Conservation (phyloP, 345 rosid genomes). For the Brassica rapa region DNA sequence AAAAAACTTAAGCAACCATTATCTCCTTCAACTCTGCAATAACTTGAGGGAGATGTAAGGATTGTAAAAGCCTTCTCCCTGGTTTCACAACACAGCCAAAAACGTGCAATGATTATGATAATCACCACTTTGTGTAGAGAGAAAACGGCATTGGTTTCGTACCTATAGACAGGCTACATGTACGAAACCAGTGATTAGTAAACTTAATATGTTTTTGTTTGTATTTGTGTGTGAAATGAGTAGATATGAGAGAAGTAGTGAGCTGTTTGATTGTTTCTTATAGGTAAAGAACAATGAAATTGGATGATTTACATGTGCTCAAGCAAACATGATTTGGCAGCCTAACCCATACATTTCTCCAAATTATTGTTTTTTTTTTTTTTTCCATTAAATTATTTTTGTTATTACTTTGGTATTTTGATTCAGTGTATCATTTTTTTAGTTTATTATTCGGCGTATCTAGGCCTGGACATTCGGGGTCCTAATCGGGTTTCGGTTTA, state of each 20-base stretch:
- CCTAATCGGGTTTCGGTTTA: too few relatives aligned
- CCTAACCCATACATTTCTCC: slow-evolving; percentile 23
- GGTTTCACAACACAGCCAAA: not conserved
- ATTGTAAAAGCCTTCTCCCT: too few relatives aligned
- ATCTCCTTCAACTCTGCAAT: slow-evolving; percentile 30
- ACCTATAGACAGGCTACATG: too few relatives aligned
- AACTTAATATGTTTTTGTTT: not conserved
- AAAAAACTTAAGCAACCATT: too few relatives aligned
- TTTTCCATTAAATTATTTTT: not conserved
- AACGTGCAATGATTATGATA: not conserved
- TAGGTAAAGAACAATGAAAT: slow-evolving; percentile 28
- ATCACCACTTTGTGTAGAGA: not conserved
- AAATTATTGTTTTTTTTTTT: not conserved
- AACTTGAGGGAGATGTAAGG: not conserved
- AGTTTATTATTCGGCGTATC: not conserved
- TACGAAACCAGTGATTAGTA: not conserved
- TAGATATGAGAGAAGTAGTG: slow-evolving; percentile 29
- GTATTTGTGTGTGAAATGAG: slow-evolving; percentile 22
- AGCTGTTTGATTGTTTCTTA: slow-evolving; percentile 36
- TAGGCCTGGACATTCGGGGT: too few relatives aligned
- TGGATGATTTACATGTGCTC: slow-evolving; percentile 39
- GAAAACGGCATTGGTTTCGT: not conserved
- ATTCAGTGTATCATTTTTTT: slow-evolving; percentile 24
- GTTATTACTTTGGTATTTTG: not conserved
- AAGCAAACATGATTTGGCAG: slow-evolving; percentile 37